Base-by-base conservation (phyloP, 169 alveolate genomes). In the Perkinsus chesapeaki region DNA sequence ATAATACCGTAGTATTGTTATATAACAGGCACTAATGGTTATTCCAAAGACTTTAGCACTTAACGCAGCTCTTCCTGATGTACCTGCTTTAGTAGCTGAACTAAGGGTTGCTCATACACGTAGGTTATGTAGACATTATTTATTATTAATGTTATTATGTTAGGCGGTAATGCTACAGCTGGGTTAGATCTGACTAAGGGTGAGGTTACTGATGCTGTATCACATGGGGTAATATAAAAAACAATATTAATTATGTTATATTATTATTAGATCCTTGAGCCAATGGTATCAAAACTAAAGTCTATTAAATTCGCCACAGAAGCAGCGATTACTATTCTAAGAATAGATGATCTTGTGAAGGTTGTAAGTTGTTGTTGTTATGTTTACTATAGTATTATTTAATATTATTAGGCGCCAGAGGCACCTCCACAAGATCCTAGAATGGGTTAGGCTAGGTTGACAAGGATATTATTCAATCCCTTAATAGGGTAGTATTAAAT, bases 21-120 rank as follows among this genome's bases (percentile, higher is more conserved):
- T 39, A 34, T 3, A 19, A 27, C 0, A 99, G 96, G 99, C 99
- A 3, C 95, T 99, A 92, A 95, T 98, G 94, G 98, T 98, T 90
- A 99, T 99, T 48, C 99, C 99, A 34, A 99, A 98, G 95, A 98
- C 99, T 43, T 97, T 99, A 93, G 99, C 99, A n/a, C 95, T 98
- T 90, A 99, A 99, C 95, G 99, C 99, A 0, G 99, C 99, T 0
- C 96, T 98, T 82, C 82, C 82, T 16, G 99, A 99, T 96, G 99
- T 99, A 9, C 98, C 99, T 73, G 99, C 98, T 82, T 95, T 98
- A 34, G 97, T 98, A 19, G 98, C 99, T 73, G 97, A 98, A 92
- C 96, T 99, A 93, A 96, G 99, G 90, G 98, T 60, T 60, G 82
- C 82, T 5, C 82, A 60, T 60, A 60, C 82, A 20, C 82, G 82